Conservation (phyloP, 352 stramenopile genomes). For the Pythium inflatum region DNA sequence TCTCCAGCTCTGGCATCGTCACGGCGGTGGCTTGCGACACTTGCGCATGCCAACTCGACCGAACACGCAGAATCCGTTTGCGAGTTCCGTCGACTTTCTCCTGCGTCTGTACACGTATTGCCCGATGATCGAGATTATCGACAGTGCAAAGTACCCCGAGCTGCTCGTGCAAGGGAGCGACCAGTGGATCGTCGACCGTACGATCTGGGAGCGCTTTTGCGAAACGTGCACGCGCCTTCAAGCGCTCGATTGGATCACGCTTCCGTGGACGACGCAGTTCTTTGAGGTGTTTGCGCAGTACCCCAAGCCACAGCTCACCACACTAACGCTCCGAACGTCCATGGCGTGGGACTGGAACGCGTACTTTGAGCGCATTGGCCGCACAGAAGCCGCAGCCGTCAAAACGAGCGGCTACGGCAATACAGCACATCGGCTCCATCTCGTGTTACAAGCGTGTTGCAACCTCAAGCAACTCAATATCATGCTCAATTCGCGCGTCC, state of each 20-base stretch:
- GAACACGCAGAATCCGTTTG: neutral
- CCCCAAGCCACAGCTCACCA: slow-evolving; percentile 10
- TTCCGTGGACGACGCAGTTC: slow-evolving; percentile 8
- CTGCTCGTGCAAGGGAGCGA: neutral
- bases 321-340: slow-evolving; percentile 6
- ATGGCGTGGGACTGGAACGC: slow-evolving; percentile 17
- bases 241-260: slow-evolving; percentile 11
- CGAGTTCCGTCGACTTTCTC: neutral
- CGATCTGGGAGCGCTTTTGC: slow-evolving; percentile 17
- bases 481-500: neutral
- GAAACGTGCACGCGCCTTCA: neutral
- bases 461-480: slow-evolving; percentile 3
- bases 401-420: neutral
- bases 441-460: slow-evolving; percentile 14
- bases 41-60: neutral
- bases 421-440: neutral
- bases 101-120: slow-evolving; percentile 4
- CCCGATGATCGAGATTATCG: slow-evolving; percentile 11
- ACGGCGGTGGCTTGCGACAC: slow-evolving; percentile 2
- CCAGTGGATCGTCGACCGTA: slow-evolving; percentile 12
- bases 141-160: neutral
- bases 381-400: neutral
- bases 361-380: slow-evolving; percentile 5
- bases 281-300: slow-evolving; percentile 25
- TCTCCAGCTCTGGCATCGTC: slow-evolving; percentile 6